Percentiles rank a stretch among this genome's conserved stretches.
These are phyloP conservation scores for Tricholoma flavovirens DNA, from an alignment of 768 basidiomycete genomes.

Conservation along the genomic window DNA sequence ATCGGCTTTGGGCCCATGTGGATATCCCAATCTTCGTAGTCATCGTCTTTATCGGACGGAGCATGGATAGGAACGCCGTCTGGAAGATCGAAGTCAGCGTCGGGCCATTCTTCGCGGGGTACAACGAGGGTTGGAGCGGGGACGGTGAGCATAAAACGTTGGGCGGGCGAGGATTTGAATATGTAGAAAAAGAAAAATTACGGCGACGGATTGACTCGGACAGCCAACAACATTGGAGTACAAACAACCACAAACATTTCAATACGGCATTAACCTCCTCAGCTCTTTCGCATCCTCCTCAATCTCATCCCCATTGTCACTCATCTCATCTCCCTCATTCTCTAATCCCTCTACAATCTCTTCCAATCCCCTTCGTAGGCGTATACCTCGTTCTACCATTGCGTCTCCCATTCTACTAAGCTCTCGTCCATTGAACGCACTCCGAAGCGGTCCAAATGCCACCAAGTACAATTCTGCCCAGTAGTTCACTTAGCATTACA, in stretches of 20 bases:
- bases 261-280: slow-evolving; percentile 62
- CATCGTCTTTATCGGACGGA: slow-evolving; percentile 59
- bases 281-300: slow-evolving; percentile 55
- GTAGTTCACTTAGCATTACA: background rate
- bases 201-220: background rate
- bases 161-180: background rate
- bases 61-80: slow-evolving; percentile 66
- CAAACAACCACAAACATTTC: slow-evolving; percentile 4
- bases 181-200: slow-evolving; percentile 1
- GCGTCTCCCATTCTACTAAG: slow-evolving; percentile 57
- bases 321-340: slow-evolving; percentile 28
- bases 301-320: slow-evolving; percentile 45
- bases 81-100: slow-evolving; percentile 82
- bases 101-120: slow-evolving; percentile 75
- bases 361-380: slow-evolving; percentile 58
- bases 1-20: slow-evolving; percentile 52
- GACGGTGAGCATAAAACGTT: slow-evolving; percentile 47
- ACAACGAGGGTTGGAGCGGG: slow-evolving; percentile 50
- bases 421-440: slow-evolving; percentile 55
- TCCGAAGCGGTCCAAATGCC: slow-evolving; percentile 67
- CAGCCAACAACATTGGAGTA: slow-evolving; percentile 14
- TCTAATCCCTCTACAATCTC: slow-evolving; percentile 44
- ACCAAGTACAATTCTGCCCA: slow-evolving; percentile 65
- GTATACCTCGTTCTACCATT: slow-evolving; percentile 72
- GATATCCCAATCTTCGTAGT: slow-evolving; percentile 74